Conservation (phyloP, 2,329 filamentous ascomycete genomes). For the Colletotrichum phormii region DNA sequence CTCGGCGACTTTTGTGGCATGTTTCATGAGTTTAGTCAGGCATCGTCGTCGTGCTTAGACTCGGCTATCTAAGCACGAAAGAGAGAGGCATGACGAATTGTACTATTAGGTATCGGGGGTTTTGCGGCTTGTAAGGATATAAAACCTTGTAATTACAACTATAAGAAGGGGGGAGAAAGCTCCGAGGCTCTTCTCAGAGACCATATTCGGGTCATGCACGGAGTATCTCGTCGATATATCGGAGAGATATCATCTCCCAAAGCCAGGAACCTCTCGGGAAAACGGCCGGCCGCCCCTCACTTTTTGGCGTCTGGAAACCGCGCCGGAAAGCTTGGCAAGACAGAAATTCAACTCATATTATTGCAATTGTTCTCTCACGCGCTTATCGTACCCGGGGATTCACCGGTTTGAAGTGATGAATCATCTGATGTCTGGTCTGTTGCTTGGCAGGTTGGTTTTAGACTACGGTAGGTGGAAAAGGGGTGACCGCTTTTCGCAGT, state of each 20-base stretch:
- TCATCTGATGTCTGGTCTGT: conserved; percentile 20
- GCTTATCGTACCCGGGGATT: too few species aligned
- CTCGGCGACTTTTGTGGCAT: conserved; percentile 1
- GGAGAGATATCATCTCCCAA: not conserved
- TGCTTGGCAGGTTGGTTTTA: conserved; percentile 12
- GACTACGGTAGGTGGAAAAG: not conserved
- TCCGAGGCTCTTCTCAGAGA: not conserved
- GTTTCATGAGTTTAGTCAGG: conserved; percentile 9
- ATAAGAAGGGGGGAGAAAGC: not conserved
- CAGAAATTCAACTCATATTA: conserved; percentile 5
- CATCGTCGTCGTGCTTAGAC: not conserved
- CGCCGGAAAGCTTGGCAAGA: not conserved
- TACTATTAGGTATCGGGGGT: conserved; percentile 15
- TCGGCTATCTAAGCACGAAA: not conserved
- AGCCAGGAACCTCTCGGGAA: not conserved
- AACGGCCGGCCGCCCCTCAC: not conserved
- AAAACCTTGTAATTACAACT: conserved; percentile 27
- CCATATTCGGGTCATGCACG: not conserved
- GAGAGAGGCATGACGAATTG: not conserved
- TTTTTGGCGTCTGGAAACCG: not conserved
- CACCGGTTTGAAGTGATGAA: not conserved
- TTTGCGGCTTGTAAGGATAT: conserved; percentile 16
- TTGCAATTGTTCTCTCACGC: not conserved
- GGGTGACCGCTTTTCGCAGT: not conserved
- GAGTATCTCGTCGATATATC: not conserved